Evolutionary conservation across 495 filamentous ascomycete species (phyloP).

Genomic region (Lasiosphaeriaceae sp.): DNA sequence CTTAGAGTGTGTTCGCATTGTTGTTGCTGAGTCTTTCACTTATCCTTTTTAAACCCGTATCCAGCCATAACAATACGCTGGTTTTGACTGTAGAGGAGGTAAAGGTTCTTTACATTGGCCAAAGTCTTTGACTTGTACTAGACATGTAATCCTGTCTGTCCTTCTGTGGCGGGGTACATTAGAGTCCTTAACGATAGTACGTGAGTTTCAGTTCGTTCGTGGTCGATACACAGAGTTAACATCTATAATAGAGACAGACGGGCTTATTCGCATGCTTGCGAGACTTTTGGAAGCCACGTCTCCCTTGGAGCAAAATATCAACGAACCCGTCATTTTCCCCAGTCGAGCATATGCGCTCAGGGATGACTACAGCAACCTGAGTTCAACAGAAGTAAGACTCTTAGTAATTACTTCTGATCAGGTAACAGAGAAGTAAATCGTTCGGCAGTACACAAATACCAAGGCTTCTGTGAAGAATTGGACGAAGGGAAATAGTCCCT

Average conservation of each 20-base stretch:
- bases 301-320: conserved; percentile 24
- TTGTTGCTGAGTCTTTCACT: neutral
- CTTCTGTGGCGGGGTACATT: conserved; percentile 80
- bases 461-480: conserved; percentile 55
- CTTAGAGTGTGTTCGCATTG: neutral
- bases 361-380: conserved; percentile 83
- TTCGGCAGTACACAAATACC: conserved; percentile 37
- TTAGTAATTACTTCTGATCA: too few species aligned
- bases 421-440: too few species aligned
- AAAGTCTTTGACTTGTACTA: conserved; percentile 89
- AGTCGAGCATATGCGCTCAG: conserved; percentile 83
- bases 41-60: too few species aligned
- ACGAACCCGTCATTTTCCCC: conserved; percentile 71
- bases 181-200: conserved; percentile 81
- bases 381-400: conserved; percentile 9
- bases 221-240: too few species aligned
- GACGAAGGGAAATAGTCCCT: conserved; percentile 57
- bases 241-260: too few species aligned
- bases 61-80: too few species aligned
- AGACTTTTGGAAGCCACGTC: conserved; percentile 80
- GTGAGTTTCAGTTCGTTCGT: neutral
- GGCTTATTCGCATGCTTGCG: conserved; percentile 76
- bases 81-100: too few species aligned
- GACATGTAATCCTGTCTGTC: conserved; percentile 77
- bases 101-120: conserved; percentile 76